Conservation (phyloP, 2,329 filamentous ascomycete species). For the Ilyonectria mors-panacis region DNA sequence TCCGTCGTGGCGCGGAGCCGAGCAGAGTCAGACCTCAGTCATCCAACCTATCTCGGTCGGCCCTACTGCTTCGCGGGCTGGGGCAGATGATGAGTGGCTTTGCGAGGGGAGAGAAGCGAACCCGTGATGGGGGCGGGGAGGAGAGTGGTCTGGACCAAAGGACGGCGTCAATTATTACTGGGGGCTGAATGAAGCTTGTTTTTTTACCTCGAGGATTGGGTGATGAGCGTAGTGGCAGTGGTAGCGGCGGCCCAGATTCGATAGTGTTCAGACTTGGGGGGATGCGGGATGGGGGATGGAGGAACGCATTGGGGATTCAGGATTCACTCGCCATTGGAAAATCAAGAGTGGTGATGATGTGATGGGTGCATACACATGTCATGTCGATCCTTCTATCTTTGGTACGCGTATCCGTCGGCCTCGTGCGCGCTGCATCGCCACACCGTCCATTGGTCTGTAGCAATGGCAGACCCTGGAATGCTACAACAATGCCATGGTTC, state of each 20-base stretch:
- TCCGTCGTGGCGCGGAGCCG: not conserved
- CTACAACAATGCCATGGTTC: not conserved
- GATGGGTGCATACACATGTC: not conserved
- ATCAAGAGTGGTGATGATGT: not conserved
- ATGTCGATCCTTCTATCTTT: not conserved
- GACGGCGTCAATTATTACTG: not conserved
- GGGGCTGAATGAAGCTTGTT: not conserved
- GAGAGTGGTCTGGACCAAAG: not conserved
- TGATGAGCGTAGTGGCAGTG: not conserved
- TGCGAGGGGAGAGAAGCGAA: not conserved
- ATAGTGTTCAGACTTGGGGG: not conserved
- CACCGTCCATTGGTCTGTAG: not conserved
- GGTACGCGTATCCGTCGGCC: not conserved
- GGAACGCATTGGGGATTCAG: not conserved
- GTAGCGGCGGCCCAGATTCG: not conserved
- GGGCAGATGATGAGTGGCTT: slow-evolving; percentile 10
- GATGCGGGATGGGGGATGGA: not conserved
- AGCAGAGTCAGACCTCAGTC: not conserved
- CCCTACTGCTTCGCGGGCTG: not conserved
- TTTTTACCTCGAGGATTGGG: not conserved
- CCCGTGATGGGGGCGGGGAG: not conserved
- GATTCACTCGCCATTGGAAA: not conserved
- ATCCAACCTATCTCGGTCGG: not conserved
- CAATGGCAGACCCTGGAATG: no score
- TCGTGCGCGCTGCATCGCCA: not conserved